Evolutionary conservation across 2,329 filamentous ascomycete species (phyloP).

Genomic region (Calonectria fujianensis): DNA sequence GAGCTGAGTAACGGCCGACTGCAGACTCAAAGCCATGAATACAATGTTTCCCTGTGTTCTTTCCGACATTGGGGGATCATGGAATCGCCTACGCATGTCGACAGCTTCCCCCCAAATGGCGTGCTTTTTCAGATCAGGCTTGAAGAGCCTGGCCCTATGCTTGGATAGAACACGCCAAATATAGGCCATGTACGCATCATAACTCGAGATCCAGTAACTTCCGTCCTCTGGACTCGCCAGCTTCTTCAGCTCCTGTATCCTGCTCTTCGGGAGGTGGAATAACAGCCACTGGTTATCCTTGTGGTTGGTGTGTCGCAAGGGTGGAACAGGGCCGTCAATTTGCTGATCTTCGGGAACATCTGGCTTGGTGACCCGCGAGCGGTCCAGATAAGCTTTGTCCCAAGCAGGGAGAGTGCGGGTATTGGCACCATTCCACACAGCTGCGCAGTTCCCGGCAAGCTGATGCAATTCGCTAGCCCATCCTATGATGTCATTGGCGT

Average conservation of each 20-base stretch:
- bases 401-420: background rate
- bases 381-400: conserved; percentile 4
- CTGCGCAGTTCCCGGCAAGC: conserved; percentile 5
- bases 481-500: conserved; percentile 9
- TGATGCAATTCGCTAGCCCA: conserved; percentile 8
- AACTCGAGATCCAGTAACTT: conserved; percentile 17
- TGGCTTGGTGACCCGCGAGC: conserved; percentile 3
- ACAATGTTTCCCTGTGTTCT: conserved; percentile 11
- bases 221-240: background rate
- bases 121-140: background rate
- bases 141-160: background rate
- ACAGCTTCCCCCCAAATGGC: background rate
- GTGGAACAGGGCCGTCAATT: background rate
- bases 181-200: conserved; percentile 3
- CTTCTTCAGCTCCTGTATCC: background rate
- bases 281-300: background rate
- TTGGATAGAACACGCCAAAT: conserved; percentile 1
- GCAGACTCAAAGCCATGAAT: background rate
- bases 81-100: conserved; percentile 12
- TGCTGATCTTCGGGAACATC: background rate
- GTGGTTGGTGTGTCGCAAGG: background rate
- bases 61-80: background rate
- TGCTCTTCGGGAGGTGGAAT: conserved; percentile 2
- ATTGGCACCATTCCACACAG: background rate
- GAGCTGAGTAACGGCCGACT: background rate